Percentiles rank a stretch among this genome's conserved stretches.
phyloP scores from a whole-genome alignment of 1,284 basidiomycete genomes.

The Cutaneotrichosporon spelunceum region DNA sequence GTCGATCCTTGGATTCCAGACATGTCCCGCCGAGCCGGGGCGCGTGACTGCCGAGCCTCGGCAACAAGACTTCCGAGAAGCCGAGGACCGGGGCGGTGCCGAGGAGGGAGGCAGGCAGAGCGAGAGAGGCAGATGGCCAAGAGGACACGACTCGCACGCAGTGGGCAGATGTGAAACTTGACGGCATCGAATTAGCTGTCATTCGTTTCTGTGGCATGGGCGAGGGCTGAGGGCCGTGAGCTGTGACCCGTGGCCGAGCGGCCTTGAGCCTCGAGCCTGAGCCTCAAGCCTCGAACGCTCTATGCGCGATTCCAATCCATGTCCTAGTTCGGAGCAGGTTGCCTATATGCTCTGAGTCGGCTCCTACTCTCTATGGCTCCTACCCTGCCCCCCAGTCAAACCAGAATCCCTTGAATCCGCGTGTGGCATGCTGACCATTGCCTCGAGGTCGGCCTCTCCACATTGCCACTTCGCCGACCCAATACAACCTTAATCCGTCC shows the following conservation, averaged over 20 bases:
- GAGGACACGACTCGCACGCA: no score
- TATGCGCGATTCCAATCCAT: not conserved
- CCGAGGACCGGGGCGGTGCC: not conserved
- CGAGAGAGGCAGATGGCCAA: not conserved
- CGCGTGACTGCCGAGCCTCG: not conserved
- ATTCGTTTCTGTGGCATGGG: not conserved
- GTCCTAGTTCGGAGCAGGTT: not conserved
- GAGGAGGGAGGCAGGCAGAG: not conserved
- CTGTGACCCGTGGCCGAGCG: no score
- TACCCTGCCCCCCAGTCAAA: not conserved
- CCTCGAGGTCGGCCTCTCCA: not conserved
- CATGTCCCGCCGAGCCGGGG: not conserved
- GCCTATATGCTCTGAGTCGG: not conserved
- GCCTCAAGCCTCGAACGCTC: not conserved
- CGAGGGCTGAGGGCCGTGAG: no score
- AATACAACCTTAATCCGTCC: not conserved
- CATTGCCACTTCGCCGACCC: not conserved
- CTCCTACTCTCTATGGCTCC: not conserved
- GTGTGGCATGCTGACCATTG: not conserved
- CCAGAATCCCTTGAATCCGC: not conserved
- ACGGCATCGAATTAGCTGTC: not conserved
- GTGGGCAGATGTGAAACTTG: not conserved
- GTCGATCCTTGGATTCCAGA: not conserved
- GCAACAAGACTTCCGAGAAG: not conserved
- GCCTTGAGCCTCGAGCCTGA: not conserved